Evolutionary conservation across 2,329 filamentous ascomycete genomes (phyloP), one percentile per base, ranked within the genome.

Genomic region (Claviceps sp.): DNA sequence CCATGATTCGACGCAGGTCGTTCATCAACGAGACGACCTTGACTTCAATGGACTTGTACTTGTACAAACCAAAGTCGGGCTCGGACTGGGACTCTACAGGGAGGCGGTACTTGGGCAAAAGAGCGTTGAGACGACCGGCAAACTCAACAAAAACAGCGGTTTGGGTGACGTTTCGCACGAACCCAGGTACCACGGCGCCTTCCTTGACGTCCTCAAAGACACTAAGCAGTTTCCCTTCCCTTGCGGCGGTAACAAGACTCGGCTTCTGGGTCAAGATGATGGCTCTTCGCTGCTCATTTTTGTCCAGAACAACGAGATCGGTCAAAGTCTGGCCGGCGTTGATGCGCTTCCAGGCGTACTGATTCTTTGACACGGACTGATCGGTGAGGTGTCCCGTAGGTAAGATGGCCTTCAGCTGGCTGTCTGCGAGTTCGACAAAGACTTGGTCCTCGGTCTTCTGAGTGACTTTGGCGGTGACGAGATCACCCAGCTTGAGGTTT

Each of bases 91-190:
- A 78, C 40, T 89, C 86, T n/a, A 81, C 74, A 2, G 84, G 75
- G 47, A 98, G 73, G 61, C 89, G 82, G 19, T 80, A 81, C 68
- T 87, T 91, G 40, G 89, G 88, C 34, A 96, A 72, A 43, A 96
- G 71, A 14, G 87, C 91, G 46, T 82, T 85, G 17, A 95, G 69
- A 38, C 80, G 81, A 59, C 83, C 85, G 42, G 83, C 81, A 65
- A 96, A 96, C 62, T 94, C 85, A n/a, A 96, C 79, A 61, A 95
- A 97, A 11, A 90, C 75, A 44, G 87, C 89, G 8, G 85, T 87
- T 2, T 80, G 71, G 0, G 88, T 90, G 50, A 95, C 85, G 61
- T 93, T 94, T 54, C 84, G 83, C 26, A 98, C 81, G 60, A 91
- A 95, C 5, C 90, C 91, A 54, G 81, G 78, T 7, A 89, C 77